Evolutionary conservation across 805 yeast species (phyloP).

Genomic region (Scheffersomyces spartinae): DNA sequence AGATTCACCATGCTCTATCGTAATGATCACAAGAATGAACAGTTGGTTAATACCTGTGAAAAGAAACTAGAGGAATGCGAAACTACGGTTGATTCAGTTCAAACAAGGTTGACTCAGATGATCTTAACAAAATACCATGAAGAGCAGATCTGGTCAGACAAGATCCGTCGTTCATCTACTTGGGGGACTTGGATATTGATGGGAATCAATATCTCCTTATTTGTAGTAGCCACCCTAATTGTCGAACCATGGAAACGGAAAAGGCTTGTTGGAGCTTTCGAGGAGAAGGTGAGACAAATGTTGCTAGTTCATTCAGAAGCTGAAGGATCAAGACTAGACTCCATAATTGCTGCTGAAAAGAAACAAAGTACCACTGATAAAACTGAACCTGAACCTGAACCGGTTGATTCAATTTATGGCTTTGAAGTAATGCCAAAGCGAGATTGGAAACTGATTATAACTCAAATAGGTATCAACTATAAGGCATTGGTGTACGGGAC

Average conservation of each 20-base stretch:
- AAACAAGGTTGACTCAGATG: constrained; percentile 56
- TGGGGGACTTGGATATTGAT: constrained; percentile 92
- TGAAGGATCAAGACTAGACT: constrained; percentile 1
- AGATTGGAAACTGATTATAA: too few relatives aligned
- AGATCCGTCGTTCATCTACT: constrained; percentile 84
- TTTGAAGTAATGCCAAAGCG: constrained; percentile 2
- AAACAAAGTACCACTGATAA: too few relatives aligned
- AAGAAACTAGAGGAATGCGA: constrained; percentile 43
- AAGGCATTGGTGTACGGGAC: too few relatives aligned
- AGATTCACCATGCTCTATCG: constrained; percentile 72
- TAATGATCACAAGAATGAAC: constrained; percentile 67
- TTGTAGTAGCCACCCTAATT: constrained; percentile 70
- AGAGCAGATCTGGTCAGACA: constrained; percentile 97
- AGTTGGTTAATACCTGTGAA: constrained; percentile 42
- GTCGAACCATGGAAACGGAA: constrained; percentile 93
- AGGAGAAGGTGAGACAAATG: constrained; percentile 53
- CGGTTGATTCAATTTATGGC: too few relatives aligned
- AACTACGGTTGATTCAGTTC: constrained; percentile 52
- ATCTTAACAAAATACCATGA: constrained; percentile 88
- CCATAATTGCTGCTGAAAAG: constrained; percentile 4
- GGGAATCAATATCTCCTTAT: constrained; percentile 74
- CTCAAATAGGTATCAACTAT: too few relatives aligned
- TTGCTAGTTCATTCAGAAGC: constrained; percentile 9
- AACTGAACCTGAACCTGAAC: too few relatives aligned
- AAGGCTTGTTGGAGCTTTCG: constrained; percentile 73